A percentile compares a stretch with the other conserved stretches of the same genome.
phyloP scores from a whole-genome alignment of 2,329 filamentous ascomycete species.

The Sphaerostilbella broomeana region DNA sequence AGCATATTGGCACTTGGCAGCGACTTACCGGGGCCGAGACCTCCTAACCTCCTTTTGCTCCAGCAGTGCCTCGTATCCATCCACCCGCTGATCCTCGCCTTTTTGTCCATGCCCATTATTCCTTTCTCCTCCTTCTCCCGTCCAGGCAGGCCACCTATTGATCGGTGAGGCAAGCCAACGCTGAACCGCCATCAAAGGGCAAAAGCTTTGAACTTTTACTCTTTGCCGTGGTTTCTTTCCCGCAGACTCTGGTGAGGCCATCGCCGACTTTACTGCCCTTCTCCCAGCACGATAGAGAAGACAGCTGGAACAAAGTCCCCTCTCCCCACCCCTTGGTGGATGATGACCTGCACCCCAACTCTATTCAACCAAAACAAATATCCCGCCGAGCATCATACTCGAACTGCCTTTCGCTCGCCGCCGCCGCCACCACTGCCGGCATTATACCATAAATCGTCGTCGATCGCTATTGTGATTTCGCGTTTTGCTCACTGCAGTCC shows the following conservation, averaged over 20 bases:
- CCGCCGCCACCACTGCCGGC: too few relatives aligned
- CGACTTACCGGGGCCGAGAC: not conserved
- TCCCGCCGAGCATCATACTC: too few relatives aligned
- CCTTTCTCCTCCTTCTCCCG: slow-evolving; percentile 9
- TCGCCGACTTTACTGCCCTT: not conserved
- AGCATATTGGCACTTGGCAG: too few relatives aligned
- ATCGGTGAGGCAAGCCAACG: slow-evolving; percentile 8
- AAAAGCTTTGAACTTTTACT: not conserved
- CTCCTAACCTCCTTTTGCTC: slow-evolving; percentile 13
- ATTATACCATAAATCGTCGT: too few relatives aligned
- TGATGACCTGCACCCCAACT: too few relatives aligned
- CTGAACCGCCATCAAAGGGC: slow-evolving; percentile 2
- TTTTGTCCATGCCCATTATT: not conserved
- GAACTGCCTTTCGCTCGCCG: too few relatives aligned
- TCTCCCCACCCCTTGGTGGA: too few relatives aligned
- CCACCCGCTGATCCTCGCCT: not conserved
- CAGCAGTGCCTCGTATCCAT: slow-evolving; percentile 11
- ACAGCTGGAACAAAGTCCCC: too few relatives aligned
- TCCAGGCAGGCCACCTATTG: slow-evolving; percentile 5
- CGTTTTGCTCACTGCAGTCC: too few relatives aligned
- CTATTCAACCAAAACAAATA: too few relatives aligned
- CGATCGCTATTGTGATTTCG: too few relatives aligned
- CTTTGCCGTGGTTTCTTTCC: not conserved
- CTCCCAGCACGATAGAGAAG: slow-evolving; percentile 1
- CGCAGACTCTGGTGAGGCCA: not conserved